These are phyloP conservation scores for Kalaharituber pfeilii DNA, from an alignment of 2,329 filamentous ascomycete species.

Conservation along the genomic window DNA sequence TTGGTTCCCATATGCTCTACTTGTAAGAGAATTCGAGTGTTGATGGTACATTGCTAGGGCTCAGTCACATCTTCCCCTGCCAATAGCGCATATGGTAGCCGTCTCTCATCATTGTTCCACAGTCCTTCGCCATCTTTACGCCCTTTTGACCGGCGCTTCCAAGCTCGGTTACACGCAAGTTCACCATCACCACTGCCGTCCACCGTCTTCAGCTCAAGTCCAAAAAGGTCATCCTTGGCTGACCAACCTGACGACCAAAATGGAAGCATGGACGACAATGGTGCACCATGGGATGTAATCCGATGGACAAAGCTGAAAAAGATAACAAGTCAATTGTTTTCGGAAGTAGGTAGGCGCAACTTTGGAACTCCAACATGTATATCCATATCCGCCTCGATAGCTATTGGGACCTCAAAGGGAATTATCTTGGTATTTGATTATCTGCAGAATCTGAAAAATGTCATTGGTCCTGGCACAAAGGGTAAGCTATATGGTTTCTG, in stretches of 20 bases:
- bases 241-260: constrained; percentile 47
- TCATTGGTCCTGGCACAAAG: constrained; percentile 85
- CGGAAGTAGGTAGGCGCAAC: constrained; percentile 76
- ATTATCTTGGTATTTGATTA: constrained; percentile 95
- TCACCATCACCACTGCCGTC: constrained; percentile 48
- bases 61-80: constrained; percentile 48
- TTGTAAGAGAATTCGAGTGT: constrained; percentile 4
- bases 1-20: constrained; percentile 28
- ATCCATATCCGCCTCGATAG: constrained; percentile 71
- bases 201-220: constrained; percentile 61
- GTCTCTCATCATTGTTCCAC: constrained; percentile 30
- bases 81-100: constrained; percentile 53
- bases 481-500: constrained; percentile 37
- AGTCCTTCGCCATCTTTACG: constrained; percentile 61
- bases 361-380: constrained; percentile 86
- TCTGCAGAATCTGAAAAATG: constrained; percentile 82
- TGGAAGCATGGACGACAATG: constrained; percentile 33
- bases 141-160: constrained; percentile 88
- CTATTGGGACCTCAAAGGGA: constrained; percentile 83
- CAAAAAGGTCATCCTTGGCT: constrained; percentile 60
- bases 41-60: constrained; percentile 33
- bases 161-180: constrained; percentile 55
- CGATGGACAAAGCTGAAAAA: constrained; percentile 89
- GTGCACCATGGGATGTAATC: constrained; percentile 76
- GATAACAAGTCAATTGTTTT: constrained; percentile 76